These are phyloP conservation scores for Acacia pycnantha DNA, from an alignment of 331 rosid species.

Conservation along the genomic window DNA sequence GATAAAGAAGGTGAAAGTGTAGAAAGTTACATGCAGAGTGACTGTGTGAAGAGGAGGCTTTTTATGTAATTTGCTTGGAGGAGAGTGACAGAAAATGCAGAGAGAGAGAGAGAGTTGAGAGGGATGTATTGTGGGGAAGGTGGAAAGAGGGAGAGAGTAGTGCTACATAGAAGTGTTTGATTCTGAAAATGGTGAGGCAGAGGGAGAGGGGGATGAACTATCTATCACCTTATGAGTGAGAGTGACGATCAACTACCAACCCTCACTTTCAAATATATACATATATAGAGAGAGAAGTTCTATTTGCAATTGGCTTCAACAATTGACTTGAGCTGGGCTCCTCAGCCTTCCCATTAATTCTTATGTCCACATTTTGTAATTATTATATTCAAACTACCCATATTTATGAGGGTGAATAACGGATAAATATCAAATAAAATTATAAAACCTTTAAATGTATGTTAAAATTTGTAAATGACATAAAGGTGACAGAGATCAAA, in stretches of 20 bases:
- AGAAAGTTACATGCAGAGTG: constrained; percentile 14
- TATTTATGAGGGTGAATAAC: too few relatives aligned
- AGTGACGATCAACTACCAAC: constrained; percentile 25
- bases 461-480: too few relatives aligned
- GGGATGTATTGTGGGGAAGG: neutral
- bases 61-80: constrained; percentile 5
- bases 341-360: neutral
- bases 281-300: neutral
- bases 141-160: neutral
- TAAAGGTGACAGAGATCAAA: too few relatives aligned
- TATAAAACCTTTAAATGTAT: too few relatives aligned
- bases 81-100: neutral
- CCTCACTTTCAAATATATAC: neutral
- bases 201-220: constrained; percentile 22
- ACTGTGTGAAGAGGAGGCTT: neutral
- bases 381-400: too few relatives aligned
- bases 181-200: constrained; percentile 1
- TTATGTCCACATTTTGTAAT: neutral
- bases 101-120: neutral
- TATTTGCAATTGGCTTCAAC: neutral
- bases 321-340: neutral
- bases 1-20: too few relatives aligned
- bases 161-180: neutral
- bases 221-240: neutral
- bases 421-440: too few relatives aligned